phyloP scores from a whole-genome alignment of 768 basidiomycete genomes.

The Lentinula aciculospora region DNA sequence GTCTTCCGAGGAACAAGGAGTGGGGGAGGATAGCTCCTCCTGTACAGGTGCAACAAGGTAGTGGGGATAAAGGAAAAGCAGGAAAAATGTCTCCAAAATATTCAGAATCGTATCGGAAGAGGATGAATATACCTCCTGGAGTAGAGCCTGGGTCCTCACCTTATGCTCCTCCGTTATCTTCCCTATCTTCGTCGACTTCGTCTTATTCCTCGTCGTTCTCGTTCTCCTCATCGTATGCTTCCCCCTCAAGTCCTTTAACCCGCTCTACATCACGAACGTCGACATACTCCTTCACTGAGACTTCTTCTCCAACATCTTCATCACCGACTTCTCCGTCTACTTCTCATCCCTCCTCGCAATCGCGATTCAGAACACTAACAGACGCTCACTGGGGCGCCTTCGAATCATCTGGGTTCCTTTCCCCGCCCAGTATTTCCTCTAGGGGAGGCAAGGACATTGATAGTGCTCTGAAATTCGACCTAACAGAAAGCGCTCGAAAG shows the following conservation, averaged over 20 bases:
- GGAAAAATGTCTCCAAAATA: constrained; percentile 51
- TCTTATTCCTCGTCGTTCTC: background rate
- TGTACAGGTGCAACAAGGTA: constrained; percentile 25
- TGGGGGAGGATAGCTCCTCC: constrained; percentile 71
- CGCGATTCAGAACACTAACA: constrained; percentile 73
- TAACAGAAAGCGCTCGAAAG: constrained; percentile 81
- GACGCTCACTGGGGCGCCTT: constrained; percentile 93
- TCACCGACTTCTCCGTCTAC: background rate
- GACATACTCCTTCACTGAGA: background rate
- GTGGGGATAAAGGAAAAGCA: constrained; percentile 19
- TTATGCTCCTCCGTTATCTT: constrained; percentile 7
- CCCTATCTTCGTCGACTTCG: background rate
- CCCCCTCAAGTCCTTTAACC: background rate
- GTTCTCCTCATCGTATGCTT: background rate
- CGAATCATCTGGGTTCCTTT: constrained; percentile 73
- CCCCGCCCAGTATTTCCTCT: constrained; percentile 16
- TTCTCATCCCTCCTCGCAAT: constrained; percentile 15
- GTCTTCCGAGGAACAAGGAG: constrained; percentile 46
- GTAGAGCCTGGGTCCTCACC: constrained; percentile 50
- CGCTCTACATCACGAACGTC: background rate
- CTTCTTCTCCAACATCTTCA: background rate
- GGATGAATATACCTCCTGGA: constrained; percentile 60
- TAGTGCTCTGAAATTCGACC: constrained; percentile 85
- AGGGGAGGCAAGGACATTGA: constrained; percentile 22
- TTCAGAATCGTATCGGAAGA: constrained; percentile 69